Evolutionary conservation across 371 early-diverging fungal species (phyloP), one percentile per base, ranked within the genome.

Genomic region (Chytridium lagenaria): DNA sequence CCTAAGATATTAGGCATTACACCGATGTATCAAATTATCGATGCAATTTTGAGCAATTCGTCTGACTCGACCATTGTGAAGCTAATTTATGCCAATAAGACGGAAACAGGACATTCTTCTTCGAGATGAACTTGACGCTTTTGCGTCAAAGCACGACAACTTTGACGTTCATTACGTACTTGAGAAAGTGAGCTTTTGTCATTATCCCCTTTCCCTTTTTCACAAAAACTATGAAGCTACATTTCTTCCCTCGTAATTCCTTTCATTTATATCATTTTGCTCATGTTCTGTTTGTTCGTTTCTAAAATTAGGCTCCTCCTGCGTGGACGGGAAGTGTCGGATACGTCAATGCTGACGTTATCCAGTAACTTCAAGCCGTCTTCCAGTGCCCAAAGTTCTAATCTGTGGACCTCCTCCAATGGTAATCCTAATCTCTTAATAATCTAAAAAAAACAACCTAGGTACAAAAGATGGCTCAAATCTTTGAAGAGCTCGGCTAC

Each of bases 341-440:
- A 7, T 97, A 94, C 80, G 92, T 97, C 33, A 92, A 90, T 72
- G 87, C 90, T 66, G 94, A 94, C 31, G 90, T 96, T 85, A 92
- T 97, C 75, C 80, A 87, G 57, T n/a, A 79, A 92, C 73, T 81
- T 87, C 73, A 85, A 86, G 71, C 94, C 95, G n/a, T 69, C 38
- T 2, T 73, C 73, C 16, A 83, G 86, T 30, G 92, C 94, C n/a
- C 31, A 95, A 96, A 88, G 77, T 96, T 69, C 83, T 97, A 39
- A 76, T 97, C 16, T 97, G 98, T 78, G 98, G 98, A 67, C 97
- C 98, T 55, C 94, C 93, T 55, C 98, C 98, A 1, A 97, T 97
- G 98, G 77, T 79, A 61, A 67, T 30, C 5, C 12, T 44, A 12
- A 12, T 44, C 19, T 44, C 19, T 44, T 44, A 12, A 12, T 44